These are phyloP conservation scores for Lagenidium sp. DNA, from an alignment of 352 stramenopile species.

Conservation along the genomic window DNA sequence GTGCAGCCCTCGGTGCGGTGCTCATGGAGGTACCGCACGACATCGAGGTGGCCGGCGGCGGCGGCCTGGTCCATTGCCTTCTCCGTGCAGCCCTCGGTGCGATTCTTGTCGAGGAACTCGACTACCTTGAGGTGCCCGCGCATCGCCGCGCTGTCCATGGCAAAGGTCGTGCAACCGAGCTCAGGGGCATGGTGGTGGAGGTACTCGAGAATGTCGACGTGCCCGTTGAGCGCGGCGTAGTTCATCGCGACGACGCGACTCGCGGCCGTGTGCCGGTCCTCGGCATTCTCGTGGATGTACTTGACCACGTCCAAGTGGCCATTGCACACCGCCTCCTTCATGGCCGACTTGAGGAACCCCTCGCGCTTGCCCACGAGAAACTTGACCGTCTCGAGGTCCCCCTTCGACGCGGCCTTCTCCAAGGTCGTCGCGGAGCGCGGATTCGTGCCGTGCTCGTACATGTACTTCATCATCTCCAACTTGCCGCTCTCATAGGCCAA, in stretches of 20 bases:
- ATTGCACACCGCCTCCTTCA: constrained; percentile 30
- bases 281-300: constrained; percentile 30
- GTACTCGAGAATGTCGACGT: constrained; percentile 24
- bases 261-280: constrained; percentile 27
- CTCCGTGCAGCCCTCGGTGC: constrained; percentile 19
- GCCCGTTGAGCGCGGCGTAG: constrained; percentile 22
- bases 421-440: constrained; percentile 30
- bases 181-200: constrained; percentile 18
- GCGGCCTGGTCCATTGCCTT: constrained; percentile 24
- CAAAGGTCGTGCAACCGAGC: constrained; percentile 15
- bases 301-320: constrained; percentile 40
- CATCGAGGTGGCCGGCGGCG: constrained; percentile 14
- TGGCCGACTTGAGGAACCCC: constrained; percentile 47
- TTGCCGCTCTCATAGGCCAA: constrained; percentile 28
- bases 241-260: constrained; percentile 40
- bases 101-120: constrained; percentile 25
- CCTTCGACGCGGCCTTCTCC: constrained; percentile 23
- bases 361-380: constrained; percentile 29
- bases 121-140: constrained; percentile 20
- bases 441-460: constrained; percentile 44
- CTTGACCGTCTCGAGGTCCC: constrained; percentile 38
- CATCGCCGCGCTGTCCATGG: constrained; percentile 21
- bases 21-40: constrained; percentile 23
- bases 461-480: constrained; percentile 31
- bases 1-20: constrained; percentile 29